Evolutionary conservation across 176 grass and related monocot species (phyloP).

Genomic region (Alopecurus myosuroides): DNA sequence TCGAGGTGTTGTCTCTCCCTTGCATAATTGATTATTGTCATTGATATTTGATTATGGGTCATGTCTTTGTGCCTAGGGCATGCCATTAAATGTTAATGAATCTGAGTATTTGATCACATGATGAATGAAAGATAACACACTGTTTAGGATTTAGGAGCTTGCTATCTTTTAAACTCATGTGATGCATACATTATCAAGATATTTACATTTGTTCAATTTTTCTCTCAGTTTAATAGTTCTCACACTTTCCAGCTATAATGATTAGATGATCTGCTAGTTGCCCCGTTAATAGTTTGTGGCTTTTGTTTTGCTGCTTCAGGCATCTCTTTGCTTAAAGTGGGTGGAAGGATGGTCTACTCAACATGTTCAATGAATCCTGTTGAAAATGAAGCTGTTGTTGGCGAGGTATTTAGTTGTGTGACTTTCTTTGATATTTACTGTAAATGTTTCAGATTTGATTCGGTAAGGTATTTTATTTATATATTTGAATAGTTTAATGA

Average conservation of each 20-base stretch:
- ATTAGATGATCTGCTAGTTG: neutral
- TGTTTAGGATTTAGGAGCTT: neutral
- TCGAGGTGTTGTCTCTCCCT: neutral
- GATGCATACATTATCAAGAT: neutral
- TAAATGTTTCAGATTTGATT: neutral
- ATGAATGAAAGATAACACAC: neutral
- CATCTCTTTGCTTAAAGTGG: constrained; percentile 79
- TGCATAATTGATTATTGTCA: neutral
- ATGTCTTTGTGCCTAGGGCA: neutral
- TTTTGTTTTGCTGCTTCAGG: constrained; percentile 45
- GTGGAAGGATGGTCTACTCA: constrained; percentile 93
- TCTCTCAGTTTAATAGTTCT: neutral
- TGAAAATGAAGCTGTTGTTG: constrained; percentile 98
- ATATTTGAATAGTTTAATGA: constrained; percentile 17
- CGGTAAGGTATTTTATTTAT: neutral
- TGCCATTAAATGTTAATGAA: constrained; percentile 10
- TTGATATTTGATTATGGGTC: neutral
- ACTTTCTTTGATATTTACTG: constrained; percentile 11
- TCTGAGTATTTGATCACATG: neutral
- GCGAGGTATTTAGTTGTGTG: constrained; percentile 49
- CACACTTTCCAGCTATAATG: neutral
- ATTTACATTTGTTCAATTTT: neutral
- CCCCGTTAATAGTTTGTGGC: neutral
- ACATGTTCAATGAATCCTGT: constrained; percentile 98
- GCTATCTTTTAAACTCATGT: constrained; percentile 10